Evolutionary conservation across 805 yeast genomes (phyloP).

Genomic region (Saturnispora mendoncae): DNA sequence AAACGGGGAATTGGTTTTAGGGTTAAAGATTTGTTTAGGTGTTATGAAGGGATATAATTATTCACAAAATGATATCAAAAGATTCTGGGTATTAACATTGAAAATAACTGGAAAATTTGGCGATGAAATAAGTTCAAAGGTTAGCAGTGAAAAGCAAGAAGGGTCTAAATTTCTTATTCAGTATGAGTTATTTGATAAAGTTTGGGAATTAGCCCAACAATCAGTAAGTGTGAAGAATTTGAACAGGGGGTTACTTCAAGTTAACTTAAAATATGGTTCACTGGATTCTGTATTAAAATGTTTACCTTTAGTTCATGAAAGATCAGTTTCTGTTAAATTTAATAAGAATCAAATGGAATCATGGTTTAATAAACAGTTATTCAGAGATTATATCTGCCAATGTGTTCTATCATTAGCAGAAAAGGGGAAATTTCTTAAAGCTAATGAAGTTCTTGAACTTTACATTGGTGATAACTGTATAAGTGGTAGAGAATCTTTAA

Average conservation of each 20-base stretch:
- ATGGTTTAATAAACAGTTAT: constrained; percentile 17
- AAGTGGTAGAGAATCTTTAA: constrained; percentile 14
- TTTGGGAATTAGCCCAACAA: constrained; percentile 19
- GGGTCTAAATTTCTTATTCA: constrained; percentile 11
- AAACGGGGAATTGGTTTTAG: constrained; percentile 24
- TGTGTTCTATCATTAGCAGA: constrained; percentile 19
- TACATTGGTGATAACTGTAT: constrained; percentile 20
- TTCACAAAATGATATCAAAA: not conserved
- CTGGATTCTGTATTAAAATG: constrained; percentile 18
- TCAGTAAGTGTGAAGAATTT: constrained; percentile 12
- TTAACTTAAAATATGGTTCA: constrained; percentile 19
- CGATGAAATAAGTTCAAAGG: not conserved
- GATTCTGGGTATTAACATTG: constrained; percentile 22
- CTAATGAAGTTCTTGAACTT: constrained; percentile 22
- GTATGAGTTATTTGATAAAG: constrained; percentile 19
- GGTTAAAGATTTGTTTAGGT: constrained; percentile 20
- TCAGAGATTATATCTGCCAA: constrained; percentile 18
- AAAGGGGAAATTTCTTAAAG: constrained; percentile 20
- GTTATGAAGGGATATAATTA: constrained; percentile 15
- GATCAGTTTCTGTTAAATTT: constrained; percentile 8
- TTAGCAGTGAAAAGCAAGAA: constrained; percentile 2
- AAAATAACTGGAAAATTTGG: constrained; percentile 20
- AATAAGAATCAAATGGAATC: constrained; percentile 11
- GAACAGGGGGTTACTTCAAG: constrained; percentile 17
- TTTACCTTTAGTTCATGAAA: constrained; percentile 18